Evolutionary conservation across 2,329 filamentous ascomycete species (phyloP).

Genomic region (Pleoardoris graminearum): DNA sequence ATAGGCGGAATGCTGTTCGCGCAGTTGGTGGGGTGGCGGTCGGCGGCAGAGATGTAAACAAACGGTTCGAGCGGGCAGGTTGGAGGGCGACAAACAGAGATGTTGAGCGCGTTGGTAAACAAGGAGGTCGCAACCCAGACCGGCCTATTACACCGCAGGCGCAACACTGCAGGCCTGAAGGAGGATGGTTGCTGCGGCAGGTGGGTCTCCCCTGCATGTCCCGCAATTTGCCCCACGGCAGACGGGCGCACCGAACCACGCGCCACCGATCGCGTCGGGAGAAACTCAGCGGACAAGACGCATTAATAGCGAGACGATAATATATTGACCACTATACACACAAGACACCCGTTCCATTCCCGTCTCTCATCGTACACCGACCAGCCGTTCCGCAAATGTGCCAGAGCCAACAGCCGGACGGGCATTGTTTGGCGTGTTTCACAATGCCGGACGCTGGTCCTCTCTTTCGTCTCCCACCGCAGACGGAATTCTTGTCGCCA

Average conservation of each 20-base stretch:
- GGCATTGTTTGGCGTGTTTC: constrained; percentile 15
- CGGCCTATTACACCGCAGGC: background rate
- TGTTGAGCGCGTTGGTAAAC: constrained; percentile 6
- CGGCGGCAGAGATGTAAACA: constrained; percentile 1
- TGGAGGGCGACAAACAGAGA: background rate
- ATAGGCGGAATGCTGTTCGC: constrained; percentile 6
- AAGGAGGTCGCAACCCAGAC: constrained; percentile 1
- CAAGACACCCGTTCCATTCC: background rate
- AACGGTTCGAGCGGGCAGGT: background rate
- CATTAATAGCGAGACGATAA: background rate
- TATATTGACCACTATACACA: constrained; percentile 9
- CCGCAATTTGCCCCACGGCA: constrained; percentile 2
- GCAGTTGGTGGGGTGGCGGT: background rate
- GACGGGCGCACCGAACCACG: background rate
- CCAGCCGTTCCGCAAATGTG: constrained; percentile 9
- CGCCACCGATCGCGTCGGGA: background rate
- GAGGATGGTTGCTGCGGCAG: constrained; percentile 7
- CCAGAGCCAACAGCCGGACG: constrained; percentile 10
- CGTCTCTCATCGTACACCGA: background rate
- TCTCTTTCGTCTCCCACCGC: background rate
- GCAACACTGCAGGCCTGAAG: background rate
- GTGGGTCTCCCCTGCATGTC: constrained; percentile 2
- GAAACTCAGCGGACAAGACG: constrained; percentile 6
- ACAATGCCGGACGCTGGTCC: constrained; percentile 7
- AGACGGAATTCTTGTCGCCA: constrained; percentile 8